Base-by-base conservation (phyloP, 768 basidiomycete genomes). In the Rhodotorula diobovata region DNA sequence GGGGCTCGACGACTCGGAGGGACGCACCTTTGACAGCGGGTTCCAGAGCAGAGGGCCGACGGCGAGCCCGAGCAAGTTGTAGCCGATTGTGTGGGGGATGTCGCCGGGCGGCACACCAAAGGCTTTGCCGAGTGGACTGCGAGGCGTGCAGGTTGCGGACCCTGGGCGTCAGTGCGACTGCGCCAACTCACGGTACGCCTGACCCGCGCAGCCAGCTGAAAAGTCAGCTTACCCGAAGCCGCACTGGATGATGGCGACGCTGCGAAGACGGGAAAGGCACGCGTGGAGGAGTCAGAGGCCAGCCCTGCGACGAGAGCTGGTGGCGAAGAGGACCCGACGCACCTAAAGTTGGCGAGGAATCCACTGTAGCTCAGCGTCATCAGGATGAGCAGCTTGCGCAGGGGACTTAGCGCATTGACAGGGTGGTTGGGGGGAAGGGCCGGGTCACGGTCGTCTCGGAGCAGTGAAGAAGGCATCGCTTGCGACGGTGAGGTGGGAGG, bases 11-110 rank as follows among this genome's bases (percentile, higher is more conserved):
- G 35, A 75, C 6, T 4, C 8, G 34, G n/a, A 2, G 32, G 8
- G 14, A 20, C 53, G 9, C 30, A 54, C 53, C 53, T 54, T 30
- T 30, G 30, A 16, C 2, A 54, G 69, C n/a, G 74, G 77, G 50
- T 76, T 76, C 71, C 73, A 77, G 61, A 77, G 67, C 5, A 77
- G 39, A 2, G 77, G 77, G 2, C 77, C 77, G 35, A 77, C 72
- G 12, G 75, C 77, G 37, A 77, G 54, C 30, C 77, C 77, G n/a
- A 77, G 71, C 18, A 77, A 61, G 37, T 67, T 63, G 61, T 72
- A 73, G n/a, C 75, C 70, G 45, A 76, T 76, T 2, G 76, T 58
- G 46, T 77, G 70, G 25, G 76, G 60, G 43, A 61, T 61, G 39
- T 43, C 32, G 30, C 60, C 60, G 10, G 73, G 63, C 37, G 69